phyloP scores from a whole-genome alignment of 139 green algal species.

The Chlamydomonas incerta region DNA sequence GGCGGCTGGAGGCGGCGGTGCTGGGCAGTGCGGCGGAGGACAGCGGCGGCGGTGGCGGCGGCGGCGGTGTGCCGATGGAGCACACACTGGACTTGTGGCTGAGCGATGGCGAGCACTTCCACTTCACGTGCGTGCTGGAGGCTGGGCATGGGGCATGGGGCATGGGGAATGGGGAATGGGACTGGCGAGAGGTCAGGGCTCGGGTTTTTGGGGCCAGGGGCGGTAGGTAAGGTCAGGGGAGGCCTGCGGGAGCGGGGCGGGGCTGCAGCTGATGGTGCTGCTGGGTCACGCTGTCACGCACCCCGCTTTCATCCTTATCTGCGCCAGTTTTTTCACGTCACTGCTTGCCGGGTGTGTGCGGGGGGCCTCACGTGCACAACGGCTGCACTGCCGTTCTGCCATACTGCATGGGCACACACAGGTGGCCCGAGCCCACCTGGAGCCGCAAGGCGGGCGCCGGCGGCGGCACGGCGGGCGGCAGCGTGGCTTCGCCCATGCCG shows the following conservation, averaged over 20 bases:
- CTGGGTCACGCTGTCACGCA: too few relatives aligned
- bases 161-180: neutral
- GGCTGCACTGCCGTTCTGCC: too few relatives aligned
- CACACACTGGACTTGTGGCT: constrained; percentile 74
- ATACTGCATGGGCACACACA: too few relatives aligned
- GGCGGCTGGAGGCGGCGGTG: constrained; percentile 41
- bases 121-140: constrained; percentile 61
- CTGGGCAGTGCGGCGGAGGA: neutral
- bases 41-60: constrained; percentile 16
- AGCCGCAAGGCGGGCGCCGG: constrained; percentile 53
- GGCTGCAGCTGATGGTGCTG: too few relatives aligned
- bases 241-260: too few relatives aligned
- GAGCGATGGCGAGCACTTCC: constrained; percentile 50
- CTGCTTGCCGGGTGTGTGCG: too few relatives aligned
- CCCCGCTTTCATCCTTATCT: too few relatives aligned
- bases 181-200: neutral
- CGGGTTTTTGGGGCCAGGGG: neutral
- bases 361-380: too few relatives aligned
- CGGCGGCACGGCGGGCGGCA: constrained; percentile 28
- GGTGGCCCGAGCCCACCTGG: constrained; percentile 51
- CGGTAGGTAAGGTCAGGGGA: too few relatives aligned
- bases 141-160: neutral
- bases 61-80: constrained; percentile 18
- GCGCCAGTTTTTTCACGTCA: too few relatives aligned
- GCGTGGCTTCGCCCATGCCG: constrained; percentile 78